phyloP scores from a whole-genome alignment of 805 yeast species.

The Candida nonsorbophila region DNA sequence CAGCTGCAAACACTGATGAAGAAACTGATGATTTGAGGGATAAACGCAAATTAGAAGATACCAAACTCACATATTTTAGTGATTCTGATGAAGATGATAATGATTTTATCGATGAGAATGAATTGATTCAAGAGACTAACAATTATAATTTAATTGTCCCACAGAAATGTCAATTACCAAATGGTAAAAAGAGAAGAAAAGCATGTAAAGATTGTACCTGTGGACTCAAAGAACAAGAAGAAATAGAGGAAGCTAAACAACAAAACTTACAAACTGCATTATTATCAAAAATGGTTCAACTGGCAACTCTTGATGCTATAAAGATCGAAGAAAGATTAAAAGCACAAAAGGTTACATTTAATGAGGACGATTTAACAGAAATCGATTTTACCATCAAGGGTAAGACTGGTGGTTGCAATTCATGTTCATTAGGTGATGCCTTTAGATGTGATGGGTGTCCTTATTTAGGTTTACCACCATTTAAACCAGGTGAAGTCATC shows the following conservation, averaged over 20 bases:
- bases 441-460: conserved; percentile 99
- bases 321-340: conserved; percentile 48
- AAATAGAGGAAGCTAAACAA: conserved; percentile 46
- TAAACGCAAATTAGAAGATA: conserved; percentile 38
- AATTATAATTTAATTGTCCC: conserved; percentile 48
- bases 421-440: conserved; percentile 96
- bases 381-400: conserved; percentile 96
- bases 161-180: conserved; percentile 47
- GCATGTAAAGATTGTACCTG: conserved; percentile 99
- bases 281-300: conserved; percentile 43
- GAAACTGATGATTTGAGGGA: conserved; percentile 36
- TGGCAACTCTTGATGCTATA: conserved; percentile 50
- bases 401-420: conserved; percentile 95
- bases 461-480: conserved; percentile 93
- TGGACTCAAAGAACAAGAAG: conserved; percentile 88
- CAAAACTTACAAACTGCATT: conserved; percentile 40
- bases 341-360: conserved; percentile 50
- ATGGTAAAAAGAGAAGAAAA: conserved; percentile 65
- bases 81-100: conserved; percentile 48
- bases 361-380: conserved; percentile 73
- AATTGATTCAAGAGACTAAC: conserved; percentile 26
- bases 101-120: conserved; percentile 35
- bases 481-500: conserved; percentile 93
- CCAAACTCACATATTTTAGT: conserved; percentile 53
- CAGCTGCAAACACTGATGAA: conserved; percentile 35